phyloP scores from a whole-genome alignment of 73 alveolate species.

The Paramecium sexaurelia region DNA sequence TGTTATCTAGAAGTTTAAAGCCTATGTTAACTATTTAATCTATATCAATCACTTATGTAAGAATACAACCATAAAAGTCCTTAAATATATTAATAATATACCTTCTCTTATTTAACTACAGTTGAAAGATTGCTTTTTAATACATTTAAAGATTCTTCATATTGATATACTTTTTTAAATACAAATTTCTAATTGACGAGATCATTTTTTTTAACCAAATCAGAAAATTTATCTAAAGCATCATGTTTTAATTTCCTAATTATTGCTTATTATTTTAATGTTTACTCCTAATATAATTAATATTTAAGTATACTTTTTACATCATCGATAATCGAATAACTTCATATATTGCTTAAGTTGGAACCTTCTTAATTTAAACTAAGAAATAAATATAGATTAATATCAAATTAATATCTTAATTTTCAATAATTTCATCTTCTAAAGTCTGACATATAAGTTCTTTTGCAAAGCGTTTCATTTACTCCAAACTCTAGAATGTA shows the following conservation, averaged over 20 bases:
- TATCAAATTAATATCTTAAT: not conserved
- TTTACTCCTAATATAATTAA: not conserved
- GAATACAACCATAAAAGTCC: not conserved
- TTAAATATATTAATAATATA: not conserved
- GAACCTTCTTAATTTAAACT: constrained; percentile 17
- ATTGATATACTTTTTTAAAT: constrained; percentile 8
- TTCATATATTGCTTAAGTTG: constrained; percentile 51
- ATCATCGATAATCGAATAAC: not conserved
- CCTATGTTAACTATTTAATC: not conserved
- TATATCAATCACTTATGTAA: not conserved
- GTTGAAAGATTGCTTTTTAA: not conserved
- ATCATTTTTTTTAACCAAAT: constrained; percentile 10
- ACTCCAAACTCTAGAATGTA: not conserved
- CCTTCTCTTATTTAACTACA: not conserved
- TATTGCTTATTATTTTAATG: not conserved
- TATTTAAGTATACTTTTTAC: not conserved
- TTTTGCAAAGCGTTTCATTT: not conserved
- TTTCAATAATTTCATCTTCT: not conserved
- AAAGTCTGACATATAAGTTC: not conserved
- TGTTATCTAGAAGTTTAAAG: not conserved
- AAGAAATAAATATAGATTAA: not conserved
- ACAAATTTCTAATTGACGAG: constrained; percentile 11
- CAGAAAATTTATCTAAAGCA: not conserved
- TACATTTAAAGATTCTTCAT: constrained; percentile 26
- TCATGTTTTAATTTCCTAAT: not conserved